These are phyloP conservation scores for Chaetomium cochliodes DNA, from an alignment of 495 filamentous ascomycete species.

Conservation along the genomic window DNA sequence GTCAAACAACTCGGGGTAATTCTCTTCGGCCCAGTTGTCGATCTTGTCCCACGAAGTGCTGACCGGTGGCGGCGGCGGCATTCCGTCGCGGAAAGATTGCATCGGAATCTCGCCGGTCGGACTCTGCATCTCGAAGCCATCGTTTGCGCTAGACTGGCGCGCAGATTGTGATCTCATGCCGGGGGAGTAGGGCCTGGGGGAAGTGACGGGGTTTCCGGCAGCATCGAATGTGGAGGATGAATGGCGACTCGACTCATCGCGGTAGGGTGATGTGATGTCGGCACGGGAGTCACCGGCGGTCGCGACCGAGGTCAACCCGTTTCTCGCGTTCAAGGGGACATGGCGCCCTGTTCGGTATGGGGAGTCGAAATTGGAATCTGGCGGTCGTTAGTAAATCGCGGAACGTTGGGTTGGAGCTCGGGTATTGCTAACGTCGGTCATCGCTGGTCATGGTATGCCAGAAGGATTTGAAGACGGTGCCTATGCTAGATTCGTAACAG, in stretches of 20 bases:
- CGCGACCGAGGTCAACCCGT: conserved; percentile 72
- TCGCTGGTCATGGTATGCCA: conserved; percentile 93
- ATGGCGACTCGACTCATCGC: conserved; percentile 60
- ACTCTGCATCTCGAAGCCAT: conserved; percentile 64
- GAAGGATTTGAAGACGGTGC: conserved; percentile 48
- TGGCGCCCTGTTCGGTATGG: conserved; percentile 81
- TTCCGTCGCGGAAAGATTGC: conserved; percentile 91
- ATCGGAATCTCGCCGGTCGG: conserved; percentile 84
- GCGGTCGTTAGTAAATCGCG: conserved; percentile 43
- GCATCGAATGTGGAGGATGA: conserved; percentile 53
- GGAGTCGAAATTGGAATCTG: conserved; percentile 81
- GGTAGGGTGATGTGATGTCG: conserved; percentile 71
- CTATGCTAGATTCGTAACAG: conserved; percentile 22
- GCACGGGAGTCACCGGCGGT: conserved; percentile 74
- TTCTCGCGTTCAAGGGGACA: conserved; percentile 68
- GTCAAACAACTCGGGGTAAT: conserved; percentile 92
- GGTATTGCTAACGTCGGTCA: conserved; percentile 53
- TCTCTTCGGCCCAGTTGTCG: conserved; percentile 88
- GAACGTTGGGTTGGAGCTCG: neutral
- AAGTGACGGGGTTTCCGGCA: conserved; percentile 56
- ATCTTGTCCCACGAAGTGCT: conserved; percentile 90
- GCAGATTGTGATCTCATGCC: conserved; percentile 77
- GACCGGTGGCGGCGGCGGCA: conserved; percentile 85
- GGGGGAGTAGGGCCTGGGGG: conserved; percentile 78
- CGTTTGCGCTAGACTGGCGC: conserved; percentile 56